These are phyloP conservation scores for Amanita fuliginea DNA, from an alignment of 768 basidiomycete genomes.

Conservation along the genomic window DNA sequence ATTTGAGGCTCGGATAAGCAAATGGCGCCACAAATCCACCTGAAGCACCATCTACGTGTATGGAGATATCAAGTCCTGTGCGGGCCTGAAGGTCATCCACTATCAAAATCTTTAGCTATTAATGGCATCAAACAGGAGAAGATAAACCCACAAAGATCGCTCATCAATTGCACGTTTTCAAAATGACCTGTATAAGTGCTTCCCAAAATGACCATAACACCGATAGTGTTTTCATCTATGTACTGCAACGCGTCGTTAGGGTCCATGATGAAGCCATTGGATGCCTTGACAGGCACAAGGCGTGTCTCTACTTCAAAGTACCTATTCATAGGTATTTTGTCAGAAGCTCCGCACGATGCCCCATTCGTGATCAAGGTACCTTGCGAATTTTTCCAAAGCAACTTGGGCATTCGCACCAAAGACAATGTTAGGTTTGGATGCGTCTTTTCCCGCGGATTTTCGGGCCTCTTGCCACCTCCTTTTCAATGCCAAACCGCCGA, in stretches of 20 bases:
- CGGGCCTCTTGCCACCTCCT: conserved; percentile 54
- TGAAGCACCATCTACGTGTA: conserved; percentile 59
- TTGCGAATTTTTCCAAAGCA: conserved; percentile 54
- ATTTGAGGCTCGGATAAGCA: conserved; percentile 42
- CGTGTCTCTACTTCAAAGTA: conserved; percentile 57
- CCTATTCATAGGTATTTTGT: conserved; percentile 13
- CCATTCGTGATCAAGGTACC: conserved; percentile 16
- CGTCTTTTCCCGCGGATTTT: conserved; percentile 46
- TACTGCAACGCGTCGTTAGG: conserved; percentile 44
- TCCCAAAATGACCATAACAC: conserved; percentile 46
- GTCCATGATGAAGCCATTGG: conserved; percentile 40
- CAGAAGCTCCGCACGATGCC: neutral
- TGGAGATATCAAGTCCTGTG: conserved; percentile 48
- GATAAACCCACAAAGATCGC: conserved; percentile 27
- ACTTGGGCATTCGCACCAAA: conserved; percentile 56
- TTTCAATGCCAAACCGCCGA: conserved; percentile 62
- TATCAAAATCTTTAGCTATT: conserved; percentile 9
- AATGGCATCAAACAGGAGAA: neutral
- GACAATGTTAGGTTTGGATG: conserved; percentile 45
- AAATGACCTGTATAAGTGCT: conserved; percentile 55
- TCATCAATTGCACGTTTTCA: conserved; percentile 49
- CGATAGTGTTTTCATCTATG: conserved; percentile 64
- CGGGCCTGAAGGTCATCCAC: conserved; percentile 43
- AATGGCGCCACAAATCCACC: conserved; percentile 59
- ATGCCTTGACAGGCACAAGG: conserved; percentile 32